Conservation (phyloP, 2,329 filamentous ascomycete genomes). For the Alternaria brassicae region DNA sequence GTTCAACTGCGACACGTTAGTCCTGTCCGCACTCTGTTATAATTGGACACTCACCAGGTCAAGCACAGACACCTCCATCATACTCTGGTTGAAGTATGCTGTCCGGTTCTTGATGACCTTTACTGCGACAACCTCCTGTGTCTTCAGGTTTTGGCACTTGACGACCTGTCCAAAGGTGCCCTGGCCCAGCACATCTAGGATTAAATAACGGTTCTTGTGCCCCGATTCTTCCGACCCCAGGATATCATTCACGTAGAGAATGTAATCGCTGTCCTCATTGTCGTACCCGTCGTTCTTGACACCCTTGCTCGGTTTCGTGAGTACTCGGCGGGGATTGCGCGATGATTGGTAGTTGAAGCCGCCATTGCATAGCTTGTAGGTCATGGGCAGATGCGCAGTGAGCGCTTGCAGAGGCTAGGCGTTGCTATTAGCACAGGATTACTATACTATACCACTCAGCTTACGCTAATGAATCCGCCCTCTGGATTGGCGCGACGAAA, state of each 20-base stretch:
- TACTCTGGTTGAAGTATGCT: conserved; percentile 99
- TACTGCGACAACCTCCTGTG: conserved; percentile 96
- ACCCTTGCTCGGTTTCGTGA: conserved; percentile 98
- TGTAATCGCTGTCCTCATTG: conserved; percentile 99
- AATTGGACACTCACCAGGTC: conserved; percentile 73
- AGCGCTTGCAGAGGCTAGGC: conserved; percentile 88
- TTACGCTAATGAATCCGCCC: conserved; percentile 95
- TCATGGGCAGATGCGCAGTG: conserved; percentile 89
- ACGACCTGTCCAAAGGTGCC: conserved; percentile 98
- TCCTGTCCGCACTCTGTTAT: conserved; percentile 1
- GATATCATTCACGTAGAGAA: conserved; percentile 98
- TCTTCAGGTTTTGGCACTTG: conserved; percentile 98
- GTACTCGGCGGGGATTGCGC: conserved; percentile 89
- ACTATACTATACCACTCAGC: conserved; percentile 45
- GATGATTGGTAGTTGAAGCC: conserved; percentile 99
- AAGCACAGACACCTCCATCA: conserved; percentile 99
- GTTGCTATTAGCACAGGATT: conserved; percentile 23
- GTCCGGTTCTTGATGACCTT: conserved; percentile 99
- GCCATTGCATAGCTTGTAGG: conserved; percentile 98
- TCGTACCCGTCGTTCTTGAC: conserved; percentile 98
- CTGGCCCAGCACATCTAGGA: conserved; percentile 94
- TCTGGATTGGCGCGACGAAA: conserved; percentile 95
- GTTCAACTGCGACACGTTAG: conserved; percentile 71
- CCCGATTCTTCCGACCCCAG: conserved; percentile 96
- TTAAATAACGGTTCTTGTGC: conserved; percentile 98